Percentiles rank a stretch among this genome's conserved stretches.
phyloP scores from a whole-genome alignment of 345 rosid species.

The Fremontodendron californicum region DNA sequence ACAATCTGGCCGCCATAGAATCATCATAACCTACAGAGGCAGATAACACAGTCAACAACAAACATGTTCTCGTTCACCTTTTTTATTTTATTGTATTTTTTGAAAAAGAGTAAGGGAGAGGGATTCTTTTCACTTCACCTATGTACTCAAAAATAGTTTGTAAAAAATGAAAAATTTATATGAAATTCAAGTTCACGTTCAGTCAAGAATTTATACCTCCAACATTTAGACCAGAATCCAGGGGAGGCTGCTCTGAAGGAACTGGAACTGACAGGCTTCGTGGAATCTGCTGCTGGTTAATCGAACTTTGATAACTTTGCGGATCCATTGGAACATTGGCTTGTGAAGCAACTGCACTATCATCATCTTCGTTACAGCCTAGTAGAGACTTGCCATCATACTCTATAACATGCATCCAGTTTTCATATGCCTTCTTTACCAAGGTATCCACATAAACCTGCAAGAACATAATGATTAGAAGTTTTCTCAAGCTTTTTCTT shows the following conservation, averaged over 20 bases:
- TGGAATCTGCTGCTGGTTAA: conserved; percentile 35
- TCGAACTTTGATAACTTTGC: conserved; percentile 37
- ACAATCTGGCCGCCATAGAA: conserved; percentile 37
- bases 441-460: conserved; percentile 76
- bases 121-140: neutral
- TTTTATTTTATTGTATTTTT: neutral
- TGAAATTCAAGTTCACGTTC: neutral
- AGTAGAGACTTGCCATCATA: conserved; percentile 79
- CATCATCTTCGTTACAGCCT: conserved; percentile 46
- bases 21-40: conserved; percentile 44
- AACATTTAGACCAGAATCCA: conserved; percentile 45
- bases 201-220: conserved; percentile 42
- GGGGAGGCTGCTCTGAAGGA: conserved; percentile 49
- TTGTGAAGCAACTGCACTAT: conserved; percentile 28
- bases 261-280: conserved; percentile 43
- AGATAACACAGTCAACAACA: conserved; percentile 9
- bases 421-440: conserved; percentile 97
- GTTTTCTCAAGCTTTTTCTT: neutral
- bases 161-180: neutral
- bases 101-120: neutral
- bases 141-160: neutral
- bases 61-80: neutral
- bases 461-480: conserved; percentile 12
- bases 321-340: conserved; percentile 29
- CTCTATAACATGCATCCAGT: conserved; percentile 85